Evolutionary conservation across 2,329 filamentous ascomycete genomes (phyloP).

Genomic region (Nectriaceae sp.): DNA sequence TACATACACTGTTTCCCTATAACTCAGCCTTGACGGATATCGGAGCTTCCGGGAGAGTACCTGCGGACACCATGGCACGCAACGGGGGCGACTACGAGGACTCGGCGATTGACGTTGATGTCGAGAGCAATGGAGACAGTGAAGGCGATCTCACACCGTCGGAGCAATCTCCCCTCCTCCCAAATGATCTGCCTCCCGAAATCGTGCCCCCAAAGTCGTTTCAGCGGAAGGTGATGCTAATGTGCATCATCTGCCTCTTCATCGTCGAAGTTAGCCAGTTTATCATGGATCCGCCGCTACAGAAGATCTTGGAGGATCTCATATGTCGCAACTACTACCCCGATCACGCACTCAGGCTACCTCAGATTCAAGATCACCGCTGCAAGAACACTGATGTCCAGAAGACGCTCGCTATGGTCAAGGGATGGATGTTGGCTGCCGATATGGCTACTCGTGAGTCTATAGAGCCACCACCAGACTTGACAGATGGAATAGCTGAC

Average conservation of each 20-base stretch:
- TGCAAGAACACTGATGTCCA: constrained; percentile 55
- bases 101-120: constrained; percentile 6
- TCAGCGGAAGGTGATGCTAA: constrained; percentile 31
- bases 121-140: constrained; percentile 11
- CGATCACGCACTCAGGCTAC: constrained; percentile 33
- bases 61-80: too few species aligned
- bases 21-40: too few species aligned
- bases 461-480: too few species aligned
- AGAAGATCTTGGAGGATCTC: constrained; percentile 54
- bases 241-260: constrained; percentile 42
- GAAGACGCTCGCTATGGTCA: constrained; percentile 51
- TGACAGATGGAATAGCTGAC: not conserved
- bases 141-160: constrained; percentile 5
- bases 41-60: too few species aligned
- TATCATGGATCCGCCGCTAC: constrained; percentile 43
- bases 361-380: constrained; percentile 37
- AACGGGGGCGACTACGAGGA: not conserved
- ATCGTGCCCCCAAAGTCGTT: constrained; percentile 27
- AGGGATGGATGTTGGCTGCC: constrained; percentile 47
- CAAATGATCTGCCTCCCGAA: constrained; percentile 16
- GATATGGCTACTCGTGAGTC: constrained; percentile 49
- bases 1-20: too few species aligned
- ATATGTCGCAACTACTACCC: constrained; percentile 53
- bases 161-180: constrained; percentile 25
- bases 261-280: constrained; percentile 44